Evolutionary conservation across 2,329 filamentous ascomycete species (phyloP).

Genomic region (Diplodia seriata): DNA sequence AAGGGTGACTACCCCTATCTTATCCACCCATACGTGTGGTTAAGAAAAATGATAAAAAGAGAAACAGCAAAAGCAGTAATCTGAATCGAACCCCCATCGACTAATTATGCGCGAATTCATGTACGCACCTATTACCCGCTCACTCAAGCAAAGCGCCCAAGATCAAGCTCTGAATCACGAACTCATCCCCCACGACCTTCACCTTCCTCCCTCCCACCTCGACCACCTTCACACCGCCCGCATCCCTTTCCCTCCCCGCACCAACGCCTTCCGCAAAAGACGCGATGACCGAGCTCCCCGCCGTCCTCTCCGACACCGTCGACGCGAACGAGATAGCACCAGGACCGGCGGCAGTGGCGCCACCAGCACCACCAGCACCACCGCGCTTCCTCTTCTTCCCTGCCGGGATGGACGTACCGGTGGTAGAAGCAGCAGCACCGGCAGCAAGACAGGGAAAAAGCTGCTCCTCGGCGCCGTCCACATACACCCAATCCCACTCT

Average conservation of each 20-base stretch:
- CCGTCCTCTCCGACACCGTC: slow-evolving; percentile 54
- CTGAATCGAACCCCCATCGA: background rate
- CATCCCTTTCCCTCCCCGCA: slow-evolving; percentile 51
- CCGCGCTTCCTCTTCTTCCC: slow-evolving; percentile 54
- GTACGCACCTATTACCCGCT: background rate
- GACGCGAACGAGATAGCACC: background rate
- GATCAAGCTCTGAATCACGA: slow-evolving; percentile 91
- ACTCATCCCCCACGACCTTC: slow-evolving; percentile 79
- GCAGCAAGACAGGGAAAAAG: slow-evolving; percentile 59
- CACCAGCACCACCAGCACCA: slow-evolving; percentile 30
- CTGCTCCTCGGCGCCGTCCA: slow-evolving; percentile 68
- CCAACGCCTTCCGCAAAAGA: slow-evolving; percentile 19
- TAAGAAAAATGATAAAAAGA: background rate
- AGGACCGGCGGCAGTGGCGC: background rate
- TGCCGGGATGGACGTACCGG: slow-evolving; percentile 6
- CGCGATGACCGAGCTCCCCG: slow-evolving; percentile 27
- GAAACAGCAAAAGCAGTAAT: background rate
- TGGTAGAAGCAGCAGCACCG: slow-evolving; percentile 33
- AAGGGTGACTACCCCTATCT: background rate
- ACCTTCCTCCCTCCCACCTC: slow-evolving; percentile 56
- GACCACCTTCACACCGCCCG: slow-evolving; percentile 37
- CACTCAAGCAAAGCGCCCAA: slow-evolving; percentile 75
- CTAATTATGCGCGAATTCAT: background rate
- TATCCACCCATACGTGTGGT: background rate
- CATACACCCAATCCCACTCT: slow-evolving; percentile 80